Base-by-base conservation (phyloP, 805 yeast genomes). In the Cyberlindnera xylosilytica region DNA sequence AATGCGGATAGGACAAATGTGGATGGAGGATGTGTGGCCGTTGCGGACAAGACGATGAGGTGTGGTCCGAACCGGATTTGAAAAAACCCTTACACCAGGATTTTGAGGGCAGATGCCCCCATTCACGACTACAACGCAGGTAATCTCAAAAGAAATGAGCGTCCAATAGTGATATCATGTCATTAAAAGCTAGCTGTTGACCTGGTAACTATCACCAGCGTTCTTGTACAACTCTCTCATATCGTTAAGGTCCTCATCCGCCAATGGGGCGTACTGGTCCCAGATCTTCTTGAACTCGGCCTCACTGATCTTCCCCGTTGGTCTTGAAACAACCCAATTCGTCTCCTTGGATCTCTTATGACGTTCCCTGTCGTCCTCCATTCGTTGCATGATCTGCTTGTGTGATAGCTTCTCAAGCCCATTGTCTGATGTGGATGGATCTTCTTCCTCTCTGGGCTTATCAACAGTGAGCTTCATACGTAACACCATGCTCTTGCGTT, bases 291-390 rank as follows among this genome's bases (percentile, higher is more conserved):
- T 74, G 70, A 82, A 71, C 68, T 82, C 76, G 49, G 65, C 51
- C 57, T 72, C 32, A 57, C 70, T 75, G 15, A 63, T 51, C 29
- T 52, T 53, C 26, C 62, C 69, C 12, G 61, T 61, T 1, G 73
- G 68, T 45, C 86, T 63, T 24, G 70, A 72, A 1, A 83, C 79
- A 9, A 81, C 73, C 96, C 97, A 88, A 18, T 80, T 69, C 10
- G 74, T 77, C 55, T 91, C 97, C 53, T 90, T 88, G 12, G 84
- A 76, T 50, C 86, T 74, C 59, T 91, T 91, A 56, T 87, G 89
- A 44, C 96, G 70, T 60, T 91, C 99, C 52, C 99, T 70, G 60
- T 91, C 98, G 48, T 83, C 90, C 59, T 91, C 97, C 82, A 91
- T 88, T 46, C 98, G 68, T 28, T 78, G 73, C 15, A 88, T 59